phyloP scores from a whole-genome alignment of 129 eudicot genomes.

The Scalesia atractyloides region DNA sequence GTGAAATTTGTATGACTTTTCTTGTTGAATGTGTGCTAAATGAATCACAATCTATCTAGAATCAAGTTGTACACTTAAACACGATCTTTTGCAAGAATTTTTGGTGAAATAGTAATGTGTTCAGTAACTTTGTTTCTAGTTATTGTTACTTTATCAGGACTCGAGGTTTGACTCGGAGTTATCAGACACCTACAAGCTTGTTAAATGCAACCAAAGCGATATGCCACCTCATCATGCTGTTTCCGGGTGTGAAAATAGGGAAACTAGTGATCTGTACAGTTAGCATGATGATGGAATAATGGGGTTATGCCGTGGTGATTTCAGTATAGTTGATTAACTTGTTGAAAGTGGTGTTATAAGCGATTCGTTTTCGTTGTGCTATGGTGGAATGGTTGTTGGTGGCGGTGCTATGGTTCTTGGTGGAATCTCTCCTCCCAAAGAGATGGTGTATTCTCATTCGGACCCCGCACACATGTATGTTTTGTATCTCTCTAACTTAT shows the following conservation, averaged over 20 bases:
- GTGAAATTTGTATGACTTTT: too few species aligned
- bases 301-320: constrained; percentile 97
- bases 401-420: constrained; percentile 99
- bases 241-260: constrained; percentile 91
- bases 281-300: constrained; percentile 99
- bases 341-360: constrained; percentile 80
- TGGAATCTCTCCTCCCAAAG: constrained; percentile 69
- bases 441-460: constrained; percentile 79
- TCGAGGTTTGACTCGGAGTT: constrained; percentile 87
- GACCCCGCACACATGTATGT: constrained; percentile 89
- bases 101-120: neutral
- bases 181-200: constrained; percentile 74
- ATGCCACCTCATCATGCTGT: constrained; percentile 86
- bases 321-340: constrained; percentile 92
- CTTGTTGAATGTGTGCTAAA: too few species aligned
- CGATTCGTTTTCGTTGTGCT: constrained; percentile 92
- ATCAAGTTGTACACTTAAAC: too few species aligned
- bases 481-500: constrained; percentile 36
- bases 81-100: neutral
- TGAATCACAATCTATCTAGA: too few species aligned
- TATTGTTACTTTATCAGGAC: constrained; percentile 53
- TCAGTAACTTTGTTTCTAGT: neutral
- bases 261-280: constrained; percentile 92
- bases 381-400: constrained; percentile 98
- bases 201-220: constrained; percentile 89